phyloP scores from a whole-genome alignment of 73 alveolate species.

The Stentor roeselii region DNA sequence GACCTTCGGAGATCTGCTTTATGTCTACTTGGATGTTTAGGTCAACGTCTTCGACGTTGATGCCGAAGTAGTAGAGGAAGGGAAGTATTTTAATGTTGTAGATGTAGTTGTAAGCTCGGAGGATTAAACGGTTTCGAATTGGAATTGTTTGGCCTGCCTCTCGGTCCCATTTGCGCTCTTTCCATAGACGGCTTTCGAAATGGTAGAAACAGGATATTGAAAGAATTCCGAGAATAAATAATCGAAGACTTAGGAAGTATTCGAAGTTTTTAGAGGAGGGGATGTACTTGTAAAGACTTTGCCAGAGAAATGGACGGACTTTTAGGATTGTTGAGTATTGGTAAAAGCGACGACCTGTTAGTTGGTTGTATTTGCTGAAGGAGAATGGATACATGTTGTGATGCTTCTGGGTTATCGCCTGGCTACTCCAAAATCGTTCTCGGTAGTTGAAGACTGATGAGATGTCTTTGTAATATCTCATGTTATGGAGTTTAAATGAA shows the following conservation, averaged over 20 bases:
- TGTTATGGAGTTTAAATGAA: too few species aligned
- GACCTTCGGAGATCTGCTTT: background rate
- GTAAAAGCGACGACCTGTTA: background rate
- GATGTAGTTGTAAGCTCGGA: constrained; percentile 2
- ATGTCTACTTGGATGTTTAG: background rate
- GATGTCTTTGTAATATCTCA: background rate
- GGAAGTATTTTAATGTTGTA: background rate
- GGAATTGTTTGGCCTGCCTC: background rate
- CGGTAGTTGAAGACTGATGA: background rate
- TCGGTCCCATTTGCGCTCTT: background rate
- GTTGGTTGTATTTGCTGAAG: background rate
- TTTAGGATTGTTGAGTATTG: background rate
- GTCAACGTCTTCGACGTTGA: background rate
- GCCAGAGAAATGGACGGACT: background rate
- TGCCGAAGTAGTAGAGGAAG: background rate
- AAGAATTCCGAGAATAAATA: background rate
- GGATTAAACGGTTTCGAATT: background rate
- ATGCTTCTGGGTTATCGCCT: background rate
- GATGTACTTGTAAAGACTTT: background rate
- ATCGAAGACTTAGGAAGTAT: background rate
- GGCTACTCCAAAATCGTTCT: background rate
- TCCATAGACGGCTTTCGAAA: background rate
- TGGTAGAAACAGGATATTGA: background rate
- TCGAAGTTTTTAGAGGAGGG: background rate
- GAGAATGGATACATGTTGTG: background rate